phyloP scores from a whole-genome alignment of 208 protist species.

The Trypanosoma grayi region DNA sequence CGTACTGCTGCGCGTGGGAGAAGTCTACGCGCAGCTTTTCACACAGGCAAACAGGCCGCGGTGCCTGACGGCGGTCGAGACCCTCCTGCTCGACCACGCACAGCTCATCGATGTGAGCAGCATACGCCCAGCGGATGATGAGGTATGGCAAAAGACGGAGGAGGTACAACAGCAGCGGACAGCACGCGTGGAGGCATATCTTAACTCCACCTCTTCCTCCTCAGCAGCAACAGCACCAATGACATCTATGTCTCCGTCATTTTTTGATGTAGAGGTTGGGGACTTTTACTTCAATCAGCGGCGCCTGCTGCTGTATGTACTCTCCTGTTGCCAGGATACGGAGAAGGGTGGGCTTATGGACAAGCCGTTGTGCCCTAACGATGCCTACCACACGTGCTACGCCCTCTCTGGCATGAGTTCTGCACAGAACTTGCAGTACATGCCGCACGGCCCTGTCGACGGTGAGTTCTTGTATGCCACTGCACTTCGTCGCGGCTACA shows the following conservation, averaged over 20 bases:
- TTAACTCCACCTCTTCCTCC: too few species aligned
- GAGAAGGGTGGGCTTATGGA: slow-evolving; percentile 79
- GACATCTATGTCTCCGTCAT: slow-evolving; percentile 1
- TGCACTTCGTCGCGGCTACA: slow-evolving; percentile 41
- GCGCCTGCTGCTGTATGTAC: slow-evolving; percentile 76
- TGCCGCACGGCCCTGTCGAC: background rate
- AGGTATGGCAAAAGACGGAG: slow-evolving; percentile 46
- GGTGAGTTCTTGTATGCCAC: slow-evolving; percentile 29
- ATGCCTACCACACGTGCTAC: slow-evolving; percentile 93
- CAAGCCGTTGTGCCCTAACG: slow-evolving; percentile 69
- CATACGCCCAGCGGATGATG: slow-evolving; percentile 15
- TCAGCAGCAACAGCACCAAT: slow-evolving; percentile 2
- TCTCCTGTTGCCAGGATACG: slow-evolving; percentile 66
- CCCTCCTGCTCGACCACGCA: slow-evolving; percentile 63
- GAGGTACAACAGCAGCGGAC: slow-evolving; percentile 12
- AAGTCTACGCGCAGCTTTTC: slow-evolving; percentile 39
- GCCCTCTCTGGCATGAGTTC: slow-evolving; percentile 73
- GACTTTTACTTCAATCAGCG: slow-evolving; percentile 78
- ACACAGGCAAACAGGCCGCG: background rate
- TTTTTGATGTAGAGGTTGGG: slow-evolving; percentile 49
- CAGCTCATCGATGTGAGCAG: slow-evolving; percentile 54
- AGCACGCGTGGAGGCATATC: slow-evolving; percentile 33
- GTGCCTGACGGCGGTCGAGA: slow-evolving; percentile 44
- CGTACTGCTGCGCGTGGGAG: slow-evolving; percentile 51
- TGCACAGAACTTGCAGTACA: slow-evolving; percentile 78